These are phyloP conservation scores for Wickerhamomyces sp. DNA, from an alignment of 1,139 yeast genomes.

Conservation along the genomic window DNA sequence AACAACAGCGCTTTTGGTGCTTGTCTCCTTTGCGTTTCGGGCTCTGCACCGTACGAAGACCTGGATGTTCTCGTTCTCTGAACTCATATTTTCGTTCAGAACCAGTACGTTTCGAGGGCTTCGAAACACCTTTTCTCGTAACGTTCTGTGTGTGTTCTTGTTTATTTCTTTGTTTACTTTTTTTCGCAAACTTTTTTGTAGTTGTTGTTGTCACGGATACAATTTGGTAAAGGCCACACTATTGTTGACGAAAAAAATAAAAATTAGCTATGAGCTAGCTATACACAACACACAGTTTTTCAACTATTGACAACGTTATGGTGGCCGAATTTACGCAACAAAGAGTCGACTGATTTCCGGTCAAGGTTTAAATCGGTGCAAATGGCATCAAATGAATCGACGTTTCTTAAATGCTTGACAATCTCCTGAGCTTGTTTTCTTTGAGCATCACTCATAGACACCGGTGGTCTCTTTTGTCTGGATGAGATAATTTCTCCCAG, in stretches of 20 bases:
- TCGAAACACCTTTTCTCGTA: too few relatives aligned
- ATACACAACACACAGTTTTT: neutral
- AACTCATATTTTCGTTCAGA: slow-evolving; percentile 9
- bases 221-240: neutral
- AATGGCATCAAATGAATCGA: slow-evolving; percentile 65
- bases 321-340: slow-evolving; percentile 37
- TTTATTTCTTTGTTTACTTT: neutral
- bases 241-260: neutral
- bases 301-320: slow-evolving; percentile 30
- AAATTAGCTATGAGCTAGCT: neutral
- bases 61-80: slow-evolving; percentile 46
- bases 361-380: slow-evolving; percentile 64
- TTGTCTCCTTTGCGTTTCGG: slow-evolving; percentile 65
- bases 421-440: slow-evolving; percentile 31
- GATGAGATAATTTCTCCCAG: neutral
- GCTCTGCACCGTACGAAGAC: slow-evolving; percentile 90
- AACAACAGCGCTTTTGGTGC: slow-evolving; percentile 68
- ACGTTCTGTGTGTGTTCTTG: too few relatives aligned
- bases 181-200: neutral
- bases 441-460: slow-evolving; percentile 15
- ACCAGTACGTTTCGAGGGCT: too few relatives aligned
- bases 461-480: neutral
- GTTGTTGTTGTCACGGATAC: slow-evolving; percentile 3
- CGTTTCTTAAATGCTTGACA: slow-evolving; percentile 45
- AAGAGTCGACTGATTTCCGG: slow-evolving; percentile 46